Conservation (phyloP, 331 rosid genomes). For the Pyrus hybrid region DNA sequence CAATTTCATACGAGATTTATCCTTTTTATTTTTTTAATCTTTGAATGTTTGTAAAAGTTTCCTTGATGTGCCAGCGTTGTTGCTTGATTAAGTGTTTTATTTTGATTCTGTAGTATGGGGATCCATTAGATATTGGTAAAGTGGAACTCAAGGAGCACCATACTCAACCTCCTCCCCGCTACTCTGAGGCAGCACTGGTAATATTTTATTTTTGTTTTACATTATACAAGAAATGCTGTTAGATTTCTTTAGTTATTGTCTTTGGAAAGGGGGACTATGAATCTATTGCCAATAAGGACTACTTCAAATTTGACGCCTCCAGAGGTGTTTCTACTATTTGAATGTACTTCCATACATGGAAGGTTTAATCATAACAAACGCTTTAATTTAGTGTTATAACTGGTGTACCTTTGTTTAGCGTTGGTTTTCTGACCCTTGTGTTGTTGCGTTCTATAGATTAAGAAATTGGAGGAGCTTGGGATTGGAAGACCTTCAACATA, state of each 20-base stretch:
- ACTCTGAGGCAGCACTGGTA: conserved; percentile 87
- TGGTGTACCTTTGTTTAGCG: not conserved
- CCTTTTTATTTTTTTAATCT: not conserved
- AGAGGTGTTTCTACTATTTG: not conserved
- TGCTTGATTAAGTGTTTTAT: conserved; percentile 15
- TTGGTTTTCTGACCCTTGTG: not conserved
- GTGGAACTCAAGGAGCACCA: conserved; percentile 58
- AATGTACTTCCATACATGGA: not conserved
- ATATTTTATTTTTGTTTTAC: not conserved
- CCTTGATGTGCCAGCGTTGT: no score
- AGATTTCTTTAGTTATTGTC: not conserved
- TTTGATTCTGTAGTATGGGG: conserved; percentile 55
- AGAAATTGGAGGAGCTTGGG: conserved; percentile 97
- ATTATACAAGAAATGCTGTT: not conserved
- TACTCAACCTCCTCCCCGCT: conserved; percentile 87
- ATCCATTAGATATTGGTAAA: conserved; percentile 41
- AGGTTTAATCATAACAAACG: not conserved
- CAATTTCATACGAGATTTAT: not conserved
- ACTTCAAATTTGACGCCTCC: not conserved
- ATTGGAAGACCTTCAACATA: conserved; percentile 99
- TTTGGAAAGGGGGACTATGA: not conserved
- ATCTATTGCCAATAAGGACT: not conserved
- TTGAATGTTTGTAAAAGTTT: not conserved
- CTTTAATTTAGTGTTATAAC: not conserved
- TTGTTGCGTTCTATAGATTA: conserved; percentile 47